These are phyloP conservation scores for Calcarisporium arbuscula DNA, from an alignment of 2,329 filamentous ascomycete species.

Conservation along the genomic window DNA sequence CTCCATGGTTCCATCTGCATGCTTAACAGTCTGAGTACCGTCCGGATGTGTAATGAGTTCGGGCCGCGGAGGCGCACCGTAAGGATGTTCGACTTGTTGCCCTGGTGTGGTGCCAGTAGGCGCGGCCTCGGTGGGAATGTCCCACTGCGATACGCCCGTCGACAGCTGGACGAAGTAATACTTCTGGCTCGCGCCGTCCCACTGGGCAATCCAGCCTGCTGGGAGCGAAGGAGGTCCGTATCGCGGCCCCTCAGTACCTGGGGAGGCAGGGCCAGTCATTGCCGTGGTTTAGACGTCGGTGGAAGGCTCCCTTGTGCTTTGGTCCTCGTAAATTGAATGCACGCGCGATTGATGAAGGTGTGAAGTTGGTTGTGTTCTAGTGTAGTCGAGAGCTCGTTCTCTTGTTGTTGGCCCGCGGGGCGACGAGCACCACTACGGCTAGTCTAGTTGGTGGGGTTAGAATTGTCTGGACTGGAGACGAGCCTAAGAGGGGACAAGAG, in stretches of 20 bases:
- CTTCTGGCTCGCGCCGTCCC: slow-evolving; percentile 57
- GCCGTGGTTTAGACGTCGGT: too few relatives aligned
- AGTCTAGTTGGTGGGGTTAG: too few relatives aligned
- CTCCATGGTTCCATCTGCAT: slow-evolving; percentile 56
- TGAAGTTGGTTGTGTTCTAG: too few relatives aligned
- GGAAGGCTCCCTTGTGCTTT: too few relatives aligned
- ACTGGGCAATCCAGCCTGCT: slow-evolving; percentile 63
- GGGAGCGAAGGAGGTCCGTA: slow-evolving; percentile 55
- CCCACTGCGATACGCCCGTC: slow-evolving; percentile 68
- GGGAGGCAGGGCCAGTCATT: slow-evolving; percentile 54
- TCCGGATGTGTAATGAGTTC: slow-evolving; percentile 57
- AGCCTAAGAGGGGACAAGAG: too few relatives aligned
- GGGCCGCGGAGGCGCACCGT: slow-evolving; percentile 47
- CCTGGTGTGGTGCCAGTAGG: slow-evolving; percentile 55
- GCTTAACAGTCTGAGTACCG: slow-evolving; percentile 54
- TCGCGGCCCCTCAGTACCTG: slow-evolving; percentile 52
- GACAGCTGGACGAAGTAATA: slow-evolving; percentile 69
- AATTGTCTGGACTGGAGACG: too few relatives aligned
- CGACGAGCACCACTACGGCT: too few relatives aligned
- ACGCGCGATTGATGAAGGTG: too few relatives aligned
- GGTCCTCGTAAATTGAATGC: too few relatives aligned
- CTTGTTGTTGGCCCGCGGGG: too few relatives aligned
- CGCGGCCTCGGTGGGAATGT: slow-evolving; percentile 59
- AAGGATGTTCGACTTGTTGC: slow-evolving; percentile 53
- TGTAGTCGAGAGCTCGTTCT: too few relatives aligned